Evolutionary conservation across 1,284 basidiomycete species (phyloP).

Genomic region (Coniferiporia weirii): DNA sequence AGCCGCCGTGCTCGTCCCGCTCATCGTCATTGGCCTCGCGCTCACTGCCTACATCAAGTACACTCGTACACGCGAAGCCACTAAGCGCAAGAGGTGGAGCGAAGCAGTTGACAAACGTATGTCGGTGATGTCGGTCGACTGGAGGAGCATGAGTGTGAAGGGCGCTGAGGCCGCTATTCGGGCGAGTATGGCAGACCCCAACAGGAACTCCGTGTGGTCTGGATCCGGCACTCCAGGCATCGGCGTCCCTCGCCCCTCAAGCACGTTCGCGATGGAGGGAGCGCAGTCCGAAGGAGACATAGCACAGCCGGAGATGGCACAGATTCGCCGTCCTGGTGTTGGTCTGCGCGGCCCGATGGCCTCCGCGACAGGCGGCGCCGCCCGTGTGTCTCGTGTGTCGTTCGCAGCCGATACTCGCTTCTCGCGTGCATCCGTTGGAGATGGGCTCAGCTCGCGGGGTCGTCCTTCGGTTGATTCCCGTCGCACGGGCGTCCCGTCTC

Average conservation of each 20-base stretch:
- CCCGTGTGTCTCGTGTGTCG: constrained; percentile 58
- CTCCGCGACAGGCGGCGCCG: constrained; percentile 36
- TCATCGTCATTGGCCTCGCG: constrained; percentile 47
- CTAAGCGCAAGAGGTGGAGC: constrained; percentile 65
- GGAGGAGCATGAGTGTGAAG: constrained; percentile 67
- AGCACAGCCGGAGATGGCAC: constrained; percentile 39
- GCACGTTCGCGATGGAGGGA: constrained; percentile 44
- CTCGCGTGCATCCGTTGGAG: constrained; percentile 27
- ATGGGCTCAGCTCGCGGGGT: constrained; percentile 20
- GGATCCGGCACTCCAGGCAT: constrained; percentile 37
- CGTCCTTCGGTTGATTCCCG: constrained; percentile 52
- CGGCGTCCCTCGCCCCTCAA: constrained; percentile 40
- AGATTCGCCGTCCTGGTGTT: constrained; percentile 41
- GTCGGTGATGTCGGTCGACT: constrained; percentile 72
- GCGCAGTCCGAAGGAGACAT: constrained; percentile 27
- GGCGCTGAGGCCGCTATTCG: constrained; percentile 72
- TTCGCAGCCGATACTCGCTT: constrained; percentile 63
- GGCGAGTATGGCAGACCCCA: constrained; percentile 49
- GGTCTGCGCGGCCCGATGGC: constrained; percentile 37
- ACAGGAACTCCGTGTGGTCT: constrained; percentile 50
- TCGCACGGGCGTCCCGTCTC: constrained; percentile 38
- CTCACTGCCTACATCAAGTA: constrained; percentile 51
- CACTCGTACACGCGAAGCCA: constrained; percentile 50
- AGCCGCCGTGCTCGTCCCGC: constrained; percentile 72
- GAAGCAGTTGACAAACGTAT: constrained; percentile 75